Evolutionary conservation across 2,329 filamentous ascomycete species (phyloP).

Genomic region (Polytolypa hystricis): DNA sequence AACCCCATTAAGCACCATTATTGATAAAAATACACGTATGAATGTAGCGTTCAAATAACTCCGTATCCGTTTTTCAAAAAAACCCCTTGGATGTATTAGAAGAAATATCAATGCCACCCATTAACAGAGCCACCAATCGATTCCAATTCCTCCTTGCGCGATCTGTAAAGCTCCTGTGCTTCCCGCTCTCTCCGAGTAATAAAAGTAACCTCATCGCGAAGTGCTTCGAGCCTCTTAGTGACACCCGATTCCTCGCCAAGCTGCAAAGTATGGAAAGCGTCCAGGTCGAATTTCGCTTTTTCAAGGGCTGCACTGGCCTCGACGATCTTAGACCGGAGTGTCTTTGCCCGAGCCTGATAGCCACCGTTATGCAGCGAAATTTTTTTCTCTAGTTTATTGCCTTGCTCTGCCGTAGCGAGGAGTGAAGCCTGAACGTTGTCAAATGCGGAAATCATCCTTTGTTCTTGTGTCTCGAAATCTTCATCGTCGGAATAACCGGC

Average conservation of each 20-base stretch:
- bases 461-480: constrained; percentile 45
- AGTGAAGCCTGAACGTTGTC: constrained; percentile 65
- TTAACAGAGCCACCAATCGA: constrained; percentile 37
- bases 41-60: too few species aligned
- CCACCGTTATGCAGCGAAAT: constrained; percentile 77
- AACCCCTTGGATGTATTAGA: too few species aligned
- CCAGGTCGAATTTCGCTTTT: constrained; percentile 59
- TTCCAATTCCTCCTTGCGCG: constrained; percentile 65
- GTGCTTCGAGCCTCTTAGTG: constrained; percentile 55
- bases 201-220: constrained; percentile 74
- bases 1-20: too few species aligned
- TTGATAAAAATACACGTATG: too few species aligned
- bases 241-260: constrained; percentile 72
- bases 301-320: constrained; percentile 65
- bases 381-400: constrained; percentile 88
- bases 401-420: constrained; percentile 61
- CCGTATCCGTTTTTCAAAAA: too few species aligned
- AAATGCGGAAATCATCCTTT: constrained; percentile 58
- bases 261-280: constrained; percentile 63
- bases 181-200: constrained; percentile 75
- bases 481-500: constrained; percentile 70
- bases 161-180: constrained; percentile 76
- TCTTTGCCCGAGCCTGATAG: constrained; percentile 77
- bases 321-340: constrained; percentile 64
- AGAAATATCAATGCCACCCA: constrained; percentile 33